Base-by-base conservation (phyloP, 345 rosid species). In the Melastoma malabathricum region DNA sequence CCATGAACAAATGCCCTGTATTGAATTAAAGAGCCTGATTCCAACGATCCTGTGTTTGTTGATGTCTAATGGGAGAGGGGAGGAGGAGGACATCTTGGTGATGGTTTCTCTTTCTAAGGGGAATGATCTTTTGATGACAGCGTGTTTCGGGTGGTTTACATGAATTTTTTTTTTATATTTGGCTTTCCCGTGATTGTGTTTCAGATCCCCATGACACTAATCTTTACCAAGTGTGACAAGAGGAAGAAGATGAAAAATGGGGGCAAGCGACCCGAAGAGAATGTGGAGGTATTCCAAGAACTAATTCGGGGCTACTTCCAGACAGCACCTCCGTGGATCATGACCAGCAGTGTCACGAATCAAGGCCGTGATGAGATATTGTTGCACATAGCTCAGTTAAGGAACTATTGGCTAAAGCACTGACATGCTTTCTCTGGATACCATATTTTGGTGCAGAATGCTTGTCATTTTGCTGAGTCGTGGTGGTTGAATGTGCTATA, bases 301-400 rank as follows among this genome's bases (percentile, higher is more conserved):
- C 58, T 86, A 77, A 84, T 90, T 62, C 64, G 62, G 1, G 82
- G 87, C 47, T 90, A 66, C 75, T 90, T 90, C 61, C 67, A 78
- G 54, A 74, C 94, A 6, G 69, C 82, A 10, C 98, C 98, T 3
- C 98, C 98, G 13, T 90, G 96, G 98, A 90, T 90, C 49, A 84
- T 86, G 98, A 90, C 98, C 19, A 90, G 98, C 75, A 79, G 98
- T 51, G 85, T 82, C 59, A 82, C 98, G 3, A 82, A 82, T 73
- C 93, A 86, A 72, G 98, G 98, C 18, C 89, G 96, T 43, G 98
- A 90, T 63, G 98, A 90, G 78, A 84, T 90, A 60, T 67, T 90
- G 48, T 60, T 90, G 68, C 98, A 86, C 73, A 80, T 86, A 84
- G 96, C 98, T 66, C 98, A 90, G 63, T 64, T 90, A 59, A 72